These are phyloP conservation scores for Citropsis articulata DNA, from an alignment of 345 rosid species.

Conservation along the genomic window DNA sequence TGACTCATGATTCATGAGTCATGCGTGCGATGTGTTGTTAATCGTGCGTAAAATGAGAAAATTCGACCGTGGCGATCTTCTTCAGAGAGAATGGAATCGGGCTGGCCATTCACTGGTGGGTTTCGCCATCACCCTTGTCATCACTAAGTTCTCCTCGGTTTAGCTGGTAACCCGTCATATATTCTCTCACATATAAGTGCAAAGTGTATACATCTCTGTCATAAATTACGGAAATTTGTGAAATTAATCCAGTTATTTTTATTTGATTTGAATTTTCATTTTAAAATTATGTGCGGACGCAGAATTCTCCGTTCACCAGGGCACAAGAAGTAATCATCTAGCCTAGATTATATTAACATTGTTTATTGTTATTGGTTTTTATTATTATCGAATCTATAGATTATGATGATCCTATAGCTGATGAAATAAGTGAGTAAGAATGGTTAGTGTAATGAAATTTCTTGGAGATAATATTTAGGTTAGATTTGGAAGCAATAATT, in stretches of 20 bases:
- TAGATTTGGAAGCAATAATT: not conserved
- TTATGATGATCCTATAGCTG: not conserved
- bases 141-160: slow-evolving; percentile 70
- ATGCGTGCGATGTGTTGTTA: too few relatives aligned
- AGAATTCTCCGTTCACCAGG: slow-evolving; percentile 14
- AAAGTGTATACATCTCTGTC: too few relatives aligned
- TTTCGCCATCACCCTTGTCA: slow-evolving; percentile 61
- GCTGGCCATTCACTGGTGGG: slow-evolving; percentile 86
- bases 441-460: not conserved
- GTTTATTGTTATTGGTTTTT: not conserved
- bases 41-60: slow-evolving; percentile 25
- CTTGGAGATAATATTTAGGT: not conserved
- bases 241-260: not conserved
- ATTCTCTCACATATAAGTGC: not conserved
- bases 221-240: not conserved
- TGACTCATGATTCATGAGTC: too few relatives aligned
- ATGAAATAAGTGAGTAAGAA: not conserved
- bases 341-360: not conserved
- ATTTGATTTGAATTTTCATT: not conserved
- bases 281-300: not conserved
- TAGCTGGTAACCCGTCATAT: slow-evolving; percentile 49
- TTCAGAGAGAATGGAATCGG: slow-evolving; percentile 78
- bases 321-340: slow-evolving; percentile 1
- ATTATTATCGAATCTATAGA: not conserved
- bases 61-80: slow-evolving; percentile 78